phyloP scores from a whole-genome alignment of 192 early-diverging fungal genomes.

The Backusella mclennaniae region DNA sequence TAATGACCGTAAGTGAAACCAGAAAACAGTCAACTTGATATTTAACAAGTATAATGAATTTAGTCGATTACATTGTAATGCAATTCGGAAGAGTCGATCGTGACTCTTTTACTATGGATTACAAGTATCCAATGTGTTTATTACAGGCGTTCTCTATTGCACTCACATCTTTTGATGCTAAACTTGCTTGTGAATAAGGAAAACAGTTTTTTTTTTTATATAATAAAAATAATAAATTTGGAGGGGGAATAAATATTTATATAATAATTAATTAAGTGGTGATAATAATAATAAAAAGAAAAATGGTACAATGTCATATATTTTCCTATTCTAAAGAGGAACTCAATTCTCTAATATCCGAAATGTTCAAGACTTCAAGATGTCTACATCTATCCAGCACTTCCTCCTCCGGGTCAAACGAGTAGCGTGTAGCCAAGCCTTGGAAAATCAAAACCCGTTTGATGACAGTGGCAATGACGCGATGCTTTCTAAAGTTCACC shows the following conservation, averaged over 20 bases:
- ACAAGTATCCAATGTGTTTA: conserved; percentile 86
- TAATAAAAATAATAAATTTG: not conserved
- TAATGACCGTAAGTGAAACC: conserved; percentile 64
- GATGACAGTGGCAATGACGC: conserved; percentile 55
- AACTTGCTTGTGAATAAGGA: conserved; percentile 83
- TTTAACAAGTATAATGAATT: no score
- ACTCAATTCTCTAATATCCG: conserved; percentile 31
- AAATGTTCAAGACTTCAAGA: conserved; percentile 22
- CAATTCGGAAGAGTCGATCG: conserved; percentile 85
- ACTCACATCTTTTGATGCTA: conserved; percentile 86
- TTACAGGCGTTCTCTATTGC: conserved; percentile 90
- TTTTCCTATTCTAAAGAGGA: not conserved
- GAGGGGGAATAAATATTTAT: no score
- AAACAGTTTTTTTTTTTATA: no score
- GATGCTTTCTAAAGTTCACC: conserved; percentile 60
- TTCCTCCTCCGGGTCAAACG: conserved; percentile 39
- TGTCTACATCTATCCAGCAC: conserved; percentile 39
- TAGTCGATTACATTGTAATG: conserved; percentile 91
- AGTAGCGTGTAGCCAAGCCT: conserved; percentile 47
- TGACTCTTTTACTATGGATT: conserved; percentile 87
- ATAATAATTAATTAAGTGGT: not conserved
- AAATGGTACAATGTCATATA: not conserved
- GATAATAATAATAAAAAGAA: not conserved
- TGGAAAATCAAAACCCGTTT: conserved; percentile 57
- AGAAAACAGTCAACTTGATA: not conserved